Evolutionary conservation across 2,329 filamentous ascomycete genomes (phyloP).

Genomic region (Knufia petricola): DNA sequence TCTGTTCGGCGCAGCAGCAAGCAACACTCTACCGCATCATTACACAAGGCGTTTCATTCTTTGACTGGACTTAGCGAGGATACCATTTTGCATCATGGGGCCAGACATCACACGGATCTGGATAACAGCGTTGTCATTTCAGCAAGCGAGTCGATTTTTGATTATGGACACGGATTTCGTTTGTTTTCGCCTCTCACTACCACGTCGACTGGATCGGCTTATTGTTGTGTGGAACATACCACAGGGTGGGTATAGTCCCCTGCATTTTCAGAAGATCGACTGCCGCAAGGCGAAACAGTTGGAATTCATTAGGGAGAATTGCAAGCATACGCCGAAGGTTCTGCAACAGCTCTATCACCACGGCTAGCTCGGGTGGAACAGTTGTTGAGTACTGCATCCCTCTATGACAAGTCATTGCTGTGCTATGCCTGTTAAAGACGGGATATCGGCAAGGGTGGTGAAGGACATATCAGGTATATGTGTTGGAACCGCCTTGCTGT

Average conservation of each 20-base stretch:
- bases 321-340: background rate
- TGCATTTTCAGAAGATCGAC: constrained; percentile 39
- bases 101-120: constrained; percentile 28
- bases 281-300: constrained; percentile 38
- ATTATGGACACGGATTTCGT: constrained; percentile 13
- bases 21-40: constrained; percentile 13
- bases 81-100: constrained; percentile 31
- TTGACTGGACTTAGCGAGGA: constrained; percentile 27
- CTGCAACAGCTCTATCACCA: background rate
- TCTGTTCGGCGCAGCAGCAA: background rate
- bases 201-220: constrained; percentile 7
- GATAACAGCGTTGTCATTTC: constrained; percentile 33
- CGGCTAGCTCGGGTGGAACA: background rate
- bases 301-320: constrained; percentile 31
- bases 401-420: constrained; percentile 24
- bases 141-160: constrained; percentile 42
- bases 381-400: constrained; percentile 9
- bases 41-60: constrained; percentile 12
- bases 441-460: constrained; percentile 23
- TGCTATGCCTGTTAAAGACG: constrained; percentile 27
- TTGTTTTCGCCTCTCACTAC: constrained; percentile 7
- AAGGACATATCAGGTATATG: constrained; percentile 30
- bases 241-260: constrained; percentile 30
- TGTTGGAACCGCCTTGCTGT: constrained; percentile 19
- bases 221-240: constrained; percentile 21